Evolutionary conservation across 2,329 filamentous ascomycete genomes (phyloP).

Genomic region (Xylariaceae sp.): DNA sequence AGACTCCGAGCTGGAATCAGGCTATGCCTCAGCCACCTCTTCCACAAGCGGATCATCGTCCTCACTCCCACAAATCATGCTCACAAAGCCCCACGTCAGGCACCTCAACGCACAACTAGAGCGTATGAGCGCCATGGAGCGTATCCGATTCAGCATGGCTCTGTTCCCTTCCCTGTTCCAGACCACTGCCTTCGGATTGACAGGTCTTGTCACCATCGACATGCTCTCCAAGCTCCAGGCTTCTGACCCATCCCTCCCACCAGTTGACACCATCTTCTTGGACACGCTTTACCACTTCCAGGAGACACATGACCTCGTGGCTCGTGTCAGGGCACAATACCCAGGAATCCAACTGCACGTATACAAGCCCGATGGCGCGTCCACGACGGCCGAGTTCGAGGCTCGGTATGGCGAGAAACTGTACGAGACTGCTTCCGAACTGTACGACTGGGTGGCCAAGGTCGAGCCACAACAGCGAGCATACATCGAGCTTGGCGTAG

Average conservation of each 20-base stretch:
- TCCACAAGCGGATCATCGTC: slow-evolving; percentile 59
- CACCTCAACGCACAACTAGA: slow-evolving; percentile 89
- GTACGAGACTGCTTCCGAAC: slow-evolving; percentile 80
- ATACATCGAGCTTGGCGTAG: slow-evolving; percentile 81
- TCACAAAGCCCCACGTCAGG: slow-evolving; percentile 82
- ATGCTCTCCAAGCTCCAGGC: slow-evolving; percentile 74
- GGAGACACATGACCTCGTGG: slow-evolving; percentile 70
- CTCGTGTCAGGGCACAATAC: slow-evolving; percentile 72
- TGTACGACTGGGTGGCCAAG: slow-evolving; percentile 97
- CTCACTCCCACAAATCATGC: slow-evolving; percentile 70
- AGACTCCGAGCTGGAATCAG: slow-evolving; percentile 63
- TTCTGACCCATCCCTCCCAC: slow-evolving; percentile 56
- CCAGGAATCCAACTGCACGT: slow-evolving; percentile 77
- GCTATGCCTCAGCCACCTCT: slow-evolving; percentile 66
- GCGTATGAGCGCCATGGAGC: slow-evolving; percentile 82
- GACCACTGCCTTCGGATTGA: slow-evolving; percentile 78
- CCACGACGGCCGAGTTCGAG: slow-evolving; percentile 74
- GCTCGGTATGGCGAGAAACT: slow-evolving; percentile 74
- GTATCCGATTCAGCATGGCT: slow-evolving; percentile 87
- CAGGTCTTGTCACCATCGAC: slow-evolving; percentile 77
- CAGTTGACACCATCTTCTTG: slow-evolving; percentile 71
- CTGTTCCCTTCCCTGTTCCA: slow-evolving; percentile 88
- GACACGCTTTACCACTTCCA: slow-evolving; percentile 80
- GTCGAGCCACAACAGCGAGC: slow-evolving; percentile 93
- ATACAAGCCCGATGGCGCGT: slow-evolving; percentile 78